These are phyloP conservation scores for Keithomyces neogunnii DNA, from an alignment of 2,329 filamentous ascomycete species.

Conservation along the genomic window DNA sequence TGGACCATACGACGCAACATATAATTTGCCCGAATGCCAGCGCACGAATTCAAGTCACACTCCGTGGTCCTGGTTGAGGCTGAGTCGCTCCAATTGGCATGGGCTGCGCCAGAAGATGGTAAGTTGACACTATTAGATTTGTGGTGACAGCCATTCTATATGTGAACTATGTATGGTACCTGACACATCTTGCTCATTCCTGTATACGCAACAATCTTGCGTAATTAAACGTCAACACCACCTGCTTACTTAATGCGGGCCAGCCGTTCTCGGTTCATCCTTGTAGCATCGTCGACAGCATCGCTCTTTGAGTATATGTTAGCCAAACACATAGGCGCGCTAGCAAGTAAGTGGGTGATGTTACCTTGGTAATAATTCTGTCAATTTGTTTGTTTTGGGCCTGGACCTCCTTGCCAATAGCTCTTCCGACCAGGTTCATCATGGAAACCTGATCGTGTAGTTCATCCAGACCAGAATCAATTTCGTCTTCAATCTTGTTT, in stretches of 20 bases:
- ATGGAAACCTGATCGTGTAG: slow-evolving; percentile 62
- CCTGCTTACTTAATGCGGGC: slow-evolving; percentile 45
- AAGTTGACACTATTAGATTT: too few species aligned
- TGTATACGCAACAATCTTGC: too few species aligned
- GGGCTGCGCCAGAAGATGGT: too few species aligned
- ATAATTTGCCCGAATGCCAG: too few species aligned
- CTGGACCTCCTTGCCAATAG: slow-evolving; percentile 68
- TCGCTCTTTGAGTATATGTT: slow-evolving; percentile 55
- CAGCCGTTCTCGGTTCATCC: slow-evolving; percentile 66
- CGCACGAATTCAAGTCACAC: too few species aligned
- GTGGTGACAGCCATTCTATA: too few species aligned
- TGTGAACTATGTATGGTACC: too few species aligned
- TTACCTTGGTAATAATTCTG: slow-evolving; percentile 68
- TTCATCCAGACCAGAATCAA: slow-evolving; percentile 53
- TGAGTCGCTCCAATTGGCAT: too few species aligned
- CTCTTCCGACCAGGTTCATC: slow-evolving; percentile 64
- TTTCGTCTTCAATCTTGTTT: slow-evolving; percentile 38
- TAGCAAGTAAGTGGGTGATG: neutral
- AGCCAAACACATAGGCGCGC: slow-evolving; percentile 12
- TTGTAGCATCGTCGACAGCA: slow-evolving; percentile 71
- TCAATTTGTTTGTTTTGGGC: slow-evolving; percentile 69
- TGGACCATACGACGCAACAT: too few species aligned
- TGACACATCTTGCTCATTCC: too few species aligned
- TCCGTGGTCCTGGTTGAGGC: too few species aligned
- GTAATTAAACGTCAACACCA: neutral